phyloP scores from a whole-genome alignment of 2,329 filamentous ascomycete species.

The Fusarium stilboides region DNA sequence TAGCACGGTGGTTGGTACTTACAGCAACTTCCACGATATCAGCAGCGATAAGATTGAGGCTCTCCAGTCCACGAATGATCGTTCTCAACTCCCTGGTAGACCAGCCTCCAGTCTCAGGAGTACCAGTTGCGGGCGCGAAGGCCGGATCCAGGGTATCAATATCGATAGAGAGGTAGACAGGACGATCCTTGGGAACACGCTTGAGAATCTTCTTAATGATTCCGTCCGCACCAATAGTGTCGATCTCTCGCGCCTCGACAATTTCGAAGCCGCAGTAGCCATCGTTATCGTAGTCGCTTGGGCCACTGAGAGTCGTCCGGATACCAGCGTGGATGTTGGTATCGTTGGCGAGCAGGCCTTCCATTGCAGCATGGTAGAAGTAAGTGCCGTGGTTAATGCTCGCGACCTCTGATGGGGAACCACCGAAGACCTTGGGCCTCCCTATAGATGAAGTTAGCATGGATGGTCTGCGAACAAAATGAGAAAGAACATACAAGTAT shows the following conservation, averaged over 20 bases:
- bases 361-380: conserved; percentile 86
- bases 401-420: conserved; percentile 81
- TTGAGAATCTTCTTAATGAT: conserved; percentile 85
- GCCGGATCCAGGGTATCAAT: conserved; percentile 89
- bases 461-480: accelerated
- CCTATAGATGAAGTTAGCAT: conserved; percentile 58
- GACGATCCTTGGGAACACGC: conserved; percentile 79
- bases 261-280: conserved; percentile 85
- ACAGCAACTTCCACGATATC: conserved; percentile 79
- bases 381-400: conserved; percentile 90
- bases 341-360: conserved; percentile 85
- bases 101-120: conserved; percentile 84
- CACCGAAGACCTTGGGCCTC: conserved; percentile 90
- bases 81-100: conserved; percentile 80
- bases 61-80: conserved; percentile 78
- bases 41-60: conserved; percentile 77
- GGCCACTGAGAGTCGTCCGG: conserved; percentile 81
- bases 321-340: conserved; percentile 91
- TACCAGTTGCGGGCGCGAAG: conserved; percentile 82
- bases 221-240: conserved; percentile 71
- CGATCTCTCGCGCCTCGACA: conserved; percentile 73
- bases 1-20: conserved; percentile 7
- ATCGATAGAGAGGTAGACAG: conserved; percentile 86
- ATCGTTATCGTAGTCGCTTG: conserved; percentile 80
- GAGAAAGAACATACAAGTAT: conserved; percentile 69